Evolutionary conservation across 768 basidiomycete genomes (phyloP), one percentile per base, ranked within the genome.

Genomic region (Sporobolomyces phaffii): DNA sequence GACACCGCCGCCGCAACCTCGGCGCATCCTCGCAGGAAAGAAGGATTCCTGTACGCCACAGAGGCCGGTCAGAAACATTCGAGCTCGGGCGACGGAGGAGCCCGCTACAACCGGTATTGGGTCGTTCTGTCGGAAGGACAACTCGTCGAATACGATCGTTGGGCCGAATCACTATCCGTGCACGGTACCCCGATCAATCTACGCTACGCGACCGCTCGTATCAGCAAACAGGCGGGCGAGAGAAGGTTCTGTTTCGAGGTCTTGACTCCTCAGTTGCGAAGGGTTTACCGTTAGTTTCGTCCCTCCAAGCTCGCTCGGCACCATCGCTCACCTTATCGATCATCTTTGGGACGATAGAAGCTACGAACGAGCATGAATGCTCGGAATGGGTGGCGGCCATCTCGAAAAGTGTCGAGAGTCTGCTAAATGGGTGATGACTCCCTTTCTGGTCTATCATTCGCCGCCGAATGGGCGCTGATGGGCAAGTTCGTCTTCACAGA

Each of bases 401-500:
- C 41, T 48, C 60, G 11, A 68, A 68, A 41, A 60, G 62, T 45
- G 68, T 74, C 26, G 67, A 74, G 44, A 62, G 59, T 9, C 26
- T 74, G n/a, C 31, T 74, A 5, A 71, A 74, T 40, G 73, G 73
- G 73, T 66, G 48, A 33, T n/a, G n/a, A n/a, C n/a, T n/a, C n/a
- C n/a, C n/a, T n/a, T n/a, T n/a, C n/a, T n/a, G n/a, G 66, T 41
- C 10, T 1, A 3, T n/a, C 40, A 8, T 1, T 20, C 9, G 13
- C 33, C 36, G 10, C 41, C 2, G 20, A 13, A 28, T 24, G 63
- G 8, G 36, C 14, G 9, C 2, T 15, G 49, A 5, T 26, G 10
- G 4, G n/a, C 26, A 3, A 0, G 8, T 44, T n/a, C 48, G n/a
- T n/a, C n/a, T n/a, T n/a, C n/a, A n/a, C n/a, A 73, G 73, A 2